Percentiles rank a stretch among this genome's conserved stretches.
phyloP scores from a whole-genome alignment of 2,329 filamentous ascomycete genomes.

The Fusarium multiceps region DNA sequence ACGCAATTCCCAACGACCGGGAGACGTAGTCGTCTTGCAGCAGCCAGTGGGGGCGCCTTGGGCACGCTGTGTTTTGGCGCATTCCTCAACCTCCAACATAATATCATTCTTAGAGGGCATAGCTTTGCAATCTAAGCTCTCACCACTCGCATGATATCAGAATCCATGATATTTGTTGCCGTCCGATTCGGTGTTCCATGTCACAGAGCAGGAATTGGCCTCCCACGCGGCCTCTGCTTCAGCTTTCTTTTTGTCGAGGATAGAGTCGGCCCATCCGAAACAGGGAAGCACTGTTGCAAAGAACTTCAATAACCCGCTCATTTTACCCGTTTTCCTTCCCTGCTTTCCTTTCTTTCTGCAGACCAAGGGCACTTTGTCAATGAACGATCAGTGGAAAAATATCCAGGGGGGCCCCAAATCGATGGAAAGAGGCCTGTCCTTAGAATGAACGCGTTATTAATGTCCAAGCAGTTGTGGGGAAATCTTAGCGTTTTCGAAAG shows the following conservation, averaged over 20 bases:
- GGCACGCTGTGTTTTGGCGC: not conserved
- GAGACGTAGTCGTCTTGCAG: not conserved
- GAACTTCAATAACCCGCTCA: rapidly evolving
- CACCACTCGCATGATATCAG: not conserved
- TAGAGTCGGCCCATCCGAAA: too few relatives aligned
- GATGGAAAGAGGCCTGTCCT: not conserved
- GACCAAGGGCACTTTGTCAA: not conserved
- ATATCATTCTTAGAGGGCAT: not conserved
- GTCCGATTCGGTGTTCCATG: not conserved
- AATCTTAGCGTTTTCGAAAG: not conserved
- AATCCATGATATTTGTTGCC: not conserved
- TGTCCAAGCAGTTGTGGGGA: not conserved
- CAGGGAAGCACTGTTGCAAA: too few relatives aligned
- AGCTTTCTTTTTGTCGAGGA: too few relatives aligned
- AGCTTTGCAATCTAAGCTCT: not conserved
- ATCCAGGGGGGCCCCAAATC: too few relatives aligned
- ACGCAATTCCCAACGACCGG: not conserved
- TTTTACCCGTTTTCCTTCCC: too few relatives aligned
- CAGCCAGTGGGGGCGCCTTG: not conserved
- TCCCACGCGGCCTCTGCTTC: not conserved
- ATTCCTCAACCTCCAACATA: not conserved
- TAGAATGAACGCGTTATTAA: not conserved
- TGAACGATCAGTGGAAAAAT: not conserved
- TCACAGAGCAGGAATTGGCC: not conserved
- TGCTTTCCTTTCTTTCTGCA: too few relatives aligned